A percentile compares a stretch with the other conserved stretches of the same genome.
These are phyloP conservation scores for Panellus pusillus DNA, from an alignment of 768 basidiomycete species.

Conservation along the genomic window DNA sequence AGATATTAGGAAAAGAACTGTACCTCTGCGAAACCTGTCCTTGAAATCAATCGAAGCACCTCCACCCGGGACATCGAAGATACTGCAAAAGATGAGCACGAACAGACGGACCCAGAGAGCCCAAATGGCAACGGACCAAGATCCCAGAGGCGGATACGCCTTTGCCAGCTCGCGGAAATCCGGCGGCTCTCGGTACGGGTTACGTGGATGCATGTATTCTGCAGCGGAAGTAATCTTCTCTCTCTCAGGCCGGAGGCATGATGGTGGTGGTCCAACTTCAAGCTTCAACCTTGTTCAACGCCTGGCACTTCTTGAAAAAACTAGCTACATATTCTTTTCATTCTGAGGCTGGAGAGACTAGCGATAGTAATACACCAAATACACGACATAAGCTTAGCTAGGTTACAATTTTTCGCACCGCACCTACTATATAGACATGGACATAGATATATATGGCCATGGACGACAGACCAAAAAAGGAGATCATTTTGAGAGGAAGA, in stretches of 20 bases:
- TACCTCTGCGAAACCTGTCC: constrained; percentile 70
- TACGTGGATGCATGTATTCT: constrained; percentile 40
- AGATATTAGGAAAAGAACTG: not conserved
- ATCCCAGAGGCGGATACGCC: constrained; percentile 54
- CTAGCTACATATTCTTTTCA: not conserved
- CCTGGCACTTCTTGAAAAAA: not conserved
- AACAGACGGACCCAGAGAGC: not conserved
- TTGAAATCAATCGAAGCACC: constrained; percentile 67
- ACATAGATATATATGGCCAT: not conserved
- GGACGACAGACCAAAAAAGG: not conserved
- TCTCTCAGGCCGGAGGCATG: not conserved
- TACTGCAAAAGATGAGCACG: not conserved
- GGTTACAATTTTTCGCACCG: not conserved
- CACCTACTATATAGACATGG: not conserved
- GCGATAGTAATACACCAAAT: constrained; percentile 2
- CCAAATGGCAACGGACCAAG: constrained; percentile 43
- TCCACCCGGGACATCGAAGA: constrained; percentile 15
- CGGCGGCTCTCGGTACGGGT: constrained; percentile 38
- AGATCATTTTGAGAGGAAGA: not conserved
- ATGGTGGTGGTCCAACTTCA: too few species aligned
- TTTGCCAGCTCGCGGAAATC: constrained; percentile 63
- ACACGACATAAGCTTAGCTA: not conserved
- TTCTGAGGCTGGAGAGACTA: not conserved
- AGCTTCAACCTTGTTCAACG: too few species aligned
- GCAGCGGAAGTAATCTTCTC: not conserved